Base-by-base conservation (phyloP, 108 stramenopile species). In the Cylindrotheca fusiformis region DNA sequence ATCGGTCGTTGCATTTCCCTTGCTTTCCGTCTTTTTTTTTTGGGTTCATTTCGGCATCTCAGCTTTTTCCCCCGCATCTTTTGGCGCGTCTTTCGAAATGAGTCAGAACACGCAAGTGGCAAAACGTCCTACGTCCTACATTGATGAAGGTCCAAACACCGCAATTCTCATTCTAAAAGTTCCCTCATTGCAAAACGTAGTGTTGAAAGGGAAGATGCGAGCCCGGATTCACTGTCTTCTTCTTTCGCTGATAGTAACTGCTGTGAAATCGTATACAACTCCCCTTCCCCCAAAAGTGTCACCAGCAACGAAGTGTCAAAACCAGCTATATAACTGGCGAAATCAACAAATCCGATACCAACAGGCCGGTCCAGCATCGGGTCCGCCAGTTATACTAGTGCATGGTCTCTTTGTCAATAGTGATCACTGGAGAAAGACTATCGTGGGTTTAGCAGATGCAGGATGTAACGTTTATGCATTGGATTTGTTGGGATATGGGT, bases 401-500 rank as follows among this genome's bases (percentile, higher is more conserved):
- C 91, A 93, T 68, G 91, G 91, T 20, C 64, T 88, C 21, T 93
- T 93, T 71, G 87, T 89, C 28, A 93, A 93, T 71, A 71, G 77
- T 24, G 91, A 93, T 72, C 91, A 93, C 62, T 93, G 91, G 91
- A 60, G 91, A 20, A 80, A 85, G 29, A 82, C 86, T 0, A 56
- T 93, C 17, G 66, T 60, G 31, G 81, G 78, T n/a, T 44, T 90
- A 29, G 74, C 75, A 3, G 68, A 53, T 29, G 71, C 71, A 49
- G 83, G 80, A 17, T 90, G 74, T 56, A 76, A 84, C 32, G 77
- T 76, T 5, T 95, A 84, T 63, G 96, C 96, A 2, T 44, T 97
- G 19, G 96, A 97, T 41, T 65, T 97, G 22, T 82, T 86, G 60
- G 96, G 96, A 3, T 93, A 85, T 67, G 96, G 96, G 2, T 95